phyloP scores from a whole-genome alignment of 1,139 yeast species.

The Zygosaccharomyces sapae region DNA sequence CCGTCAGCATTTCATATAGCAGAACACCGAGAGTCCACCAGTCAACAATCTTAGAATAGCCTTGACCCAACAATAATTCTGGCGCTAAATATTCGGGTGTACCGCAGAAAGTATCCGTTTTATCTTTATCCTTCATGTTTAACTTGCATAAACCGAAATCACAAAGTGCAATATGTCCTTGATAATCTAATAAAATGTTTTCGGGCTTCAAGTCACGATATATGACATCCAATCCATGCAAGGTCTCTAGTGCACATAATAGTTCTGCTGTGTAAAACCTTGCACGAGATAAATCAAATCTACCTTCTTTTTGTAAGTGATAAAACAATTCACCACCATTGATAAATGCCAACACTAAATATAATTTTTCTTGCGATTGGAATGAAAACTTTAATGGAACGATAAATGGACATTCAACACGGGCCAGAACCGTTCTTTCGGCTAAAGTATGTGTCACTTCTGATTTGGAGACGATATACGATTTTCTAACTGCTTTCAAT shows the following conservation, averaged over 20 bases:
- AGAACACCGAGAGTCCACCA: constrained; percentile 98
- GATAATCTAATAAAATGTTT: constrained; percentile 85
- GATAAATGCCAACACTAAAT: constrained; percentile 83
- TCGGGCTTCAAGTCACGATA: constrained; percentile 96
- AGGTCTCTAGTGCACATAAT: constrained; percentile 83
- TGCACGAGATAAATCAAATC: constrained; percentile 82
- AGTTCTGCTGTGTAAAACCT: constrained; percentile 93
- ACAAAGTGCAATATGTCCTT: constrained; percentile 95
- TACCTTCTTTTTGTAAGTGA: constrained; percentile 88
- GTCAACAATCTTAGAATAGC: constrained; percentile 92
- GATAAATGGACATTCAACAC: constrained; percentile 92
- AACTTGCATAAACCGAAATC: constrained; percentile 95
- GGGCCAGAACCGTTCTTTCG: constrained; percentile 89
- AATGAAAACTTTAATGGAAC: constrained; percentile 96
- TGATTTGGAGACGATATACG: constrained; percentile 87
- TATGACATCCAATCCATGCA: constrained; percentile 86
- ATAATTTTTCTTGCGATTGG: constrained; percentile 92
- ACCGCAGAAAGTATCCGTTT: constrained; percentile 93
- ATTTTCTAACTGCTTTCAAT: constrained; percentile 84
- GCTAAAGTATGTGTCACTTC: constrained; percentile 96
- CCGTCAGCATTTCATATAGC: constrained; percentile 92
- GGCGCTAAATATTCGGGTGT: constrained; percentile 97
- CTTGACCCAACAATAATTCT: constrained; percentile 83
- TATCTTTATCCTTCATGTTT: constrained; percentile 83
- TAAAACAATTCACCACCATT: constrained; percentile 97